Evolutionary conservation across 73 alveolate genomes (phyloP).

Genomic region (Tetrahymena thermophila): DNA sequence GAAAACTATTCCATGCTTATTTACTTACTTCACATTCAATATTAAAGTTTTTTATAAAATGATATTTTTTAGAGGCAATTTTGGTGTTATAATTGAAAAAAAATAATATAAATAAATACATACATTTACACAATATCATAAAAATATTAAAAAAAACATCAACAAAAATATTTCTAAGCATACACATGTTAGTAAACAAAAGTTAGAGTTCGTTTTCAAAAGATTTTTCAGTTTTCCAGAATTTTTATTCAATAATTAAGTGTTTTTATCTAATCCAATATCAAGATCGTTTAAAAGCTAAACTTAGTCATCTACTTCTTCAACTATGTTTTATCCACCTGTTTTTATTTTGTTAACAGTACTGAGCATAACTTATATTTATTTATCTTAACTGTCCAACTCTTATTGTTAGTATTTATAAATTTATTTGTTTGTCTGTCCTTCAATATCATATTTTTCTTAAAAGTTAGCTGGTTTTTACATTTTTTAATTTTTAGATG

Average conservation of each 20-base stretch:
- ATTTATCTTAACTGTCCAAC: background rate
- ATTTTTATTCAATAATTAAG: background rate
- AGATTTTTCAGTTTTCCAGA: background rate
- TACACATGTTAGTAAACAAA: background rate
- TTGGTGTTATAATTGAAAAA: too few relatives aligned
- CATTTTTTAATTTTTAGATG: background rate
- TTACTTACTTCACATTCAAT: too few relatives aligned
- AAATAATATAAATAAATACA: background rate
- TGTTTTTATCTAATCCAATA: background rate
- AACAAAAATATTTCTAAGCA: background rate
- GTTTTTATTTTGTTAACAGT: background rate
- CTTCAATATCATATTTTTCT: background rate
- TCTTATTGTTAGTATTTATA: background rate
- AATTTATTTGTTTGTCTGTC: background rate
- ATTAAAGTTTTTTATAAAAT: too few relatives aligned
- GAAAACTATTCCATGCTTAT: too few relatives aligned
- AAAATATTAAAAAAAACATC: background rate
- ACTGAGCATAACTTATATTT: background rate
- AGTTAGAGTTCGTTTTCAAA: background rate
- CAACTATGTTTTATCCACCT: background rate
- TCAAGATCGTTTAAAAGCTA: background rate
- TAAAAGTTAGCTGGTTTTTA: background rate
- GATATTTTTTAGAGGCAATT: too few relatives aligned
- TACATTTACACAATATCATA: background rate
- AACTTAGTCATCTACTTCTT: background rate